These are phyloP conservation scores for Plenodomus lindquistii DNA, from an alignment of 2,329 filamentous ascomycete species.

Conservation along the genomic window DNA sequence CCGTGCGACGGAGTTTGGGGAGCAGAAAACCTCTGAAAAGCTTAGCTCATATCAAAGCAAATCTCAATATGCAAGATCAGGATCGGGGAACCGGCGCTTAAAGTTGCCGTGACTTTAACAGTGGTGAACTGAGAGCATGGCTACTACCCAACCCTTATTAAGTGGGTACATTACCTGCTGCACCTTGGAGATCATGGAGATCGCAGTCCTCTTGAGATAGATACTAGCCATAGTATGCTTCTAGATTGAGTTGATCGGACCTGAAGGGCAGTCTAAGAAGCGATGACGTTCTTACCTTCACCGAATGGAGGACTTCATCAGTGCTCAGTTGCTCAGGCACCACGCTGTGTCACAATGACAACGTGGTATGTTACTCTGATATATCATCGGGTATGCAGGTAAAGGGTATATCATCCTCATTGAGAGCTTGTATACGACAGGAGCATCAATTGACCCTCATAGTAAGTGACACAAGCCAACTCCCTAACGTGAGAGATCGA, in stretches of 20 bases:
- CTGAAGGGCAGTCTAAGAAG: neutral
- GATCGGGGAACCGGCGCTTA: slow-evolving; percentile 21
- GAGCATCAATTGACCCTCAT: neutral
- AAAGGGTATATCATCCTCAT: neutral
- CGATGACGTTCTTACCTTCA: neutral
- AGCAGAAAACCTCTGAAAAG: slow-evolving; percentile 3
- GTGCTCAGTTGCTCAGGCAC: neutral
- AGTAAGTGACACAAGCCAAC: neutral
- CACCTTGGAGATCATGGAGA: slow-evolving; percentile 10
- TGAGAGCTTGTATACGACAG: neutral
- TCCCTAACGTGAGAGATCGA: neutral
- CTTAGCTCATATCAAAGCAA: neutral
- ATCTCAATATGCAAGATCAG: slow-evolving; percentile 8
- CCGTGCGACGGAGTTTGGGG: slow-evolving; percentile 23
- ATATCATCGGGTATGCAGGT: neutral
- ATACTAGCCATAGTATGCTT: neutral
- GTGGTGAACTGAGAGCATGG: slow-evolving; percentile 3
- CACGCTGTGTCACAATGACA: neutral
- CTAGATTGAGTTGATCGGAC: neutral
- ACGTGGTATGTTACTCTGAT: neutral
- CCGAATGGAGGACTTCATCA: neutral
- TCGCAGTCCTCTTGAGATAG: slow-evolving; percentile 3
- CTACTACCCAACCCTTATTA: slow-evolving; percentile 2
- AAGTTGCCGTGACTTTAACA: slow-evolving; percentile 12
- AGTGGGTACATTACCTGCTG: slow-evolving; percentile 2